Conservation (phyloP, 352 stramenopile genomes). For the Poterioochromonas sp. region DNA sequence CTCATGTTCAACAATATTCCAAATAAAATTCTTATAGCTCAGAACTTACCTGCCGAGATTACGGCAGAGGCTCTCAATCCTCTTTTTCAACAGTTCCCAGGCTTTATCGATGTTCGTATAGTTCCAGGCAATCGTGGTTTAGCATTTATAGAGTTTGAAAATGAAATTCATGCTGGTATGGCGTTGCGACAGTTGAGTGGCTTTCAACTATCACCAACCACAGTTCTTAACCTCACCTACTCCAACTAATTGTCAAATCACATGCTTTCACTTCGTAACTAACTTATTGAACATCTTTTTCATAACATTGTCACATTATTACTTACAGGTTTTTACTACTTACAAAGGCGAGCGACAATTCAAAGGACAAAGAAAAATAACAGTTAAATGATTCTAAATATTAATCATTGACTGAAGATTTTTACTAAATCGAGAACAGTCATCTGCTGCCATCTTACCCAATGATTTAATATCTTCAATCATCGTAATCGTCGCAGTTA, state of each 20-base stretch:
- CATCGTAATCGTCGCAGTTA: no score
- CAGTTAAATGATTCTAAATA: no score
- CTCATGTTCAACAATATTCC: constrained; percentile 45
- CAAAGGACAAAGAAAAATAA: no score
- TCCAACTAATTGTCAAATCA: constrained; percentile 43
- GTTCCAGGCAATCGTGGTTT: constrained; percentile 79
- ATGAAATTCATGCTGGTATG: constrained; percentile 53
- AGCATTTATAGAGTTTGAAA: constrained; percentile 89
- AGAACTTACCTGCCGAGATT: constrained; percentile 80
- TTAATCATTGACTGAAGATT: no score
- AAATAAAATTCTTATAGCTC: constrained; percentile 79
- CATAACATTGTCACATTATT: no score
- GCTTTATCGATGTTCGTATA: constrained; percentile 90
- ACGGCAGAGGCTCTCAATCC: constrained; percentile 89
- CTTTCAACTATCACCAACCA: constrained; percentile 62
- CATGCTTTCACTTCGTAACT: no score
- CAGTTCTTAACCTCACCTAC: constrained; percentile 58
- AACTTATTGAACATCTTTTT: no score
- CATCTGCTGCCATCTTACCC: no score
- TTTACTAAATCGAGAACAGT: no score
- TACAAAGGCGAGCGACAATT: no score
- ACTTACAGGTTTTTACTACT: no score
- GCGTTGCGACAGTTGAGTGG: constrained; percentile 55
- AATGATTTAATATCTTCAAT: no score
- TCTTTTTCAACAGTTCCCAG: constrained; percentile 92